Base-by-base conservation (phyloP, 352 stramenopile genomes). In the Phytopythium cucurbitacearum region DNA sequence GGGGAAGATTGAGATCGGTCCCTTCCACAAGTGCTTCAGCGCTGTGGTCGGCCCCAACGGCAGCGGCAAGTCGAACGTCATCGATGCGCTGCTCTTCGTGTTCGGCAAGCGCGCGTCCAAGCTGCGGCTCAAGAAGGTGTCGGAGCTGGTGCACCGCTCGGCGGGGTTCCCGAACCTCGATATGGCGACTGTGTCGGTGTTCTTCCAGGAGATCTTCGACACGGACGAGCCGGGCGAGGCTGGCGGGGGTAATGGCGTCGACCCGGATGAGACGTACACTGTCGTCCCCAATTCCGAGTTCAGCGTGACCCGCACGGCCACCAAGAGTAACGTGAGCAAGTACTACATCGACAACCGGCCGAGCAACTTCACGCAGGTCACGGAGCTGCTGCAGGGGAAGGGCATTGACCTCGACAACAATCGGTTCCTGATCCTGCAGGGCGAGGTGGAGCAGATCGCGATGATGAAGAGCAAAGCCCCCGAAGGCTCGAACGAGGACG, bases 361-460 rank as follows among this genome's bases (percentile, higher is more conserved):
- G 36, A 94, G 80, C 48, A 97, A 88, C 48, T 99, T 99, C 53
- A 98, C 87, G 37, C 80, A 98, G 45, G 95, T 99, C 50, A 97
- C 91, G 10, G 79, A 90, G 35, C 91, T 99, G 41, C 74, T 99
- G 12, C 76, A 88, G 13, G 77, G 73, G 37, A 97, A 98, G 54
- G 97, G 97, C 9, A 99, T 99, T 51, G 97, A 99, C 79, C 69
- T 99, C 15, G 96, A 99, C 69, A 99, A 99, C 80, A 99, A 99
- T 67, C 92, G 97, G 1, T 99, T 99, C 66, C 64, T 99, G 0
- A 99, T 99, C 58, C 62, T 99, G 32, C 97, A 99, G 67, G 89
- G 87, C 35, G 83, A 94, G 53, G 86, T 95, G 15, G 97, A 99
- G 67, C 97, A 99, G 85, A 99, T 99, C 60, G 95, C 94, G 36